Conservation (phyloP, 2,329 filamentous ascomycete species). For the Botrytis sinoallii region DNA sequence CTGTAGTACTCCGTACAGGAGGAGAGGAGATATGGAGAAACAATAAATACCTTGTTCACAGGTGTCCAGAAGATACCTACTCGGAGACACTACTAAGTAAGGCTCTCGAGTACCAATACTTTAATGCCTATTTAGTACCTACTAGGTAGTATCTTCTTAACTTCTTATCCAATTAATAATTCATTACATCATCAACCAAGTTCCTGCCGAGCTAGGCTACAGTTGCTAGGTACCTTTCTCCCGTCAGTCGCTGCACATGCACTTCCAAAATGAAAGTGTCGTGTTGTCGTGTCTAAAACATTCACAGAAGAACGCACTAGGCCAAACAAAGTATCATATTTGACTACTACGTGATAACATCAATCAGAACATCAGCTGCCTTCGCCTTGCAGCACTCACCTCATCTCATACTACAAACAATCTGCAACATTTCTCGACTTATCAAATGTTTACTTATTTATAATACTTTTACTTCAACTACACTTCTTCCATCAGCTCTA, state of each 20-base stretch:
- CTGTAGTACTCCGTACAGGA: not conserved
- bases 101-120: not conserved
- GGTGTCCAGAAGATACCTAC: not conserved
- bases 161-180: not conserved
- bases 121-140: not conserved
- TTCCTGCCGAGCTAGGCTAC: not conserved
- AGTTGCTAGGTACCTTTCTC: not conserved
- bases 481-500: not conserved
- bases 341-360: not conserved
- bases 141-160: not conserved
- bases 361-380: constrained; percentile 11
- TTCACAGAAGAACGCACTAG: not conserved
- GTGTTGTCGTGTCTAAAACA: not conserved
- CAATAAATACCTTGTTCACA: not conserved
- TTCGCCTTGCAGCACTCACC: not conserved
- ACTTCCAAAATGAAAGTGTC: not conserved
- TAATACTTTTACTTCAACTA: not conserved
- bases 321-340: not conserved
- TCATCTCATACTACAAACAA: not conserved
- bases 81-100: not conserved
- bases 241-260: not conserved
- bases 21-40: not conserved
- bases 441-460: not conserved
- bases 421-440: not conserved
- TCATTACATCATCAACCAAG: not conserved